Conservation (phyloP, 371 early-diverging fungal species). For the Mortierella sp. region DNA sequence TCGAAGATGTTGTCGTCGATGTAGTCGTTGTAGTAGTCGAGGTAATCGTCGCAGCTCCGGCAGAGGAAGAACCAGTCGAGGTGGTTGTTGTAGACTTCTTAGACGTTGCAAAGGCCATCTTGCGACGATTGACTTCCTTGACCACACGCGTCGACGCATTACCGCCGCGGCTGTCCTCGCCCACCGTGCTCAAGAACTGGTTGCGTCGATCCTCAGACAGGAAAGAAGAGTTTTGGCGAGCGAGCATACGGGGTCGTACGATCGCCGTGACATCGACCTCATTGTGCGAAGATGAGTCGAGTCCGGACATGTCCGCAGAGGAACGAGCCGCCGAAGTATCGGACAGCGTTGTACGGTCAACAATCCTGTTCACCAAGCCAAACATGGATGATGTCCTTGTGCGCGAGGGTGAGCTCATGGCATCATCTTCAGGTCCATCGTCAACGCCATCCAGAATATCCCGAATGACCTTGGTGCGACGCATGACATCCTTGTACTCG, state of each 20-base stretch:
- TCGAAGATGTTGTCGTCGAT: not conserved
- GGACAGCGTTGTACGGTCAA: constrained; percentile 11
- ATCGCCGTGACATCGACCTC: constrained; percentile 19
- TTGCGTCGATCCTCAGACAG: constrained; percentile 38
- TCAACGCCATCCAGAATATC: constrained; percentile 39
- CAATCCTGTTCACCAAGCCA: constrained; percentile 16
- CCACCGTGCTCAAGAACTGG: constrained; percentile 36
- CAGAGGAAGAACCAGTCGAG: constrained; percentile 3
- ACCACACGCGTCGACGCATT: constrained; percentile 24
- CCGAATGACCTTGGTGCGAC: constrained; percentile 36
- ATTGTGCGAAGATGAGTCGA: not conserved
- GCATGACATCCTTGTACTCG: constrained; percentile 33
- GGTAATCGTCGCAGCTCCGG: not conserved
- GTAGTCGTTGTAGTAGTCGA: not conserved
- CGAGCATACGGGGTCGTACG: constrained; percentile 24
- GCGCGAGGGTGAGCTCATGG: constrained; percentile 5
- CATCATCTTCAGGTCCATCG: constrained; percentile 6
- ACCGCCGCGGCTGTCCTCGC: constrained; percentile 36
- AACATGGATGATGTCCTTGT: constrained; percentile 1
- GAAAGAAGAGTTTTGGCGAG: constrained; percentile 43
- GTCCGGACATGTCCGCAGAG: not conserved
- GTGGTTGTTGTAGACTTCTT: constrained; percentile 8
- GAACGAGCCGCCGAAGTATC: not conserved
- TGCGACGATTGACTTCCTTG: constrained; percentile 50
- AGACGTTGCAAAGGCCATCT: constrained; percentile 40